A percentile compares a stretch with the other conserved stretches of the same genome.
phyloP scores from a whole-genome alignment of 2,329 filamentous ascomycete species.

The Alternaria panax region DNA sequence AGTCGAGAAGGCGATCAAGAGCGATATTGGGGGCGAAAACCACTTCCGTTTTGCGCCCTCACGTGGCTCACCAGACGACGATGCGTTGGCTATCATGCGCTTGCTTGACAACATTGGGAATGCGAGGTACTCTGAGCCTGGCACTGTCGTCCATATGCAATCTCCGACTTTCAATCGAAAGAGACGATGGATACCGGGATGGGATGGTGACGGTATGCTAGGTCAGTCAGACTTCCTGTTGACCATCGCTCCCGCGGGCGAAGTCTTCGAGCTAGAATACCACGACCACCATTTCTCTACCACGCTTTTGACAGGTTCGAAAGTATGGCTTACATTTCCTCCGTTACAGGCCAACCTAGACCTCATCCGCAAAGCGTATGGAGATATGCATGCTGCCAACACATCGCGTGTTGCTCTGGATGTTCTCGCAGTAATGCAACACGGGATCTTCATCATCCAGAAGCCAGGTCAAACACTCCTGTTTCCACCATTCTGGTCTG shows the following conservation, averaged over 20 bases:
- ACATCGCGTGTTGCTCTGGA: neutral
- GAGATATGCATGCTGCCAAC: neutral
- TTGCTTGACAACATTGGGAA: constrained; percentile 19
- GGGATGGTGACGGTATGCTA: constrained; percentile 13
- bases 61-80: constrained; percentile 4
- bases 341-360: constrained; percentile 6
- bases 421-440: constrained; percentile 3
- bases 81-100: constrained; percentile 8
- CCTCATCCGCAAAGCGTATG: neutral
- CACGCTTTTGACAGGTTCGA: constrained; percentile 18
- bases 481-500: constrained; percentile 20
- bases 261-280: constrained; percentile 18
- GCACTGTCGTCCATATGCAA: constrained; percentile 15
- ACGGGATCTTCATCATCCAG: constrained; percentile 25
- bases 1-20: constrained; percentile 6
- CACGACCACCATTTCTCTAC: constrained; percentile 12
- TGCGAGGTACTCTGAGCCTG: constrained; percentile 6
- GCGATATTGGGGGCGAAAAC: constrained; percentile 15
- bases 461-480: constrained; percentile 13
- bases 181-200: neutral
- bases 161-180: constrained; percentile 16
- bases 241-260: constrained; percentile 10
- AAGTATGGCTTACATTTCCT: constrained; percentile 18
- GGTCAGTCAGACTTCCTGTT: constrained; percentile 7
- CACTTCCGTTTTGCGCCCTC: constrained; percentile 14